Evolutionary conservation across 73 alveolate species (phyloP), one percentile per base, ranked within the genome.

Genomic region (Paramecium tetraurelia): DNA sequence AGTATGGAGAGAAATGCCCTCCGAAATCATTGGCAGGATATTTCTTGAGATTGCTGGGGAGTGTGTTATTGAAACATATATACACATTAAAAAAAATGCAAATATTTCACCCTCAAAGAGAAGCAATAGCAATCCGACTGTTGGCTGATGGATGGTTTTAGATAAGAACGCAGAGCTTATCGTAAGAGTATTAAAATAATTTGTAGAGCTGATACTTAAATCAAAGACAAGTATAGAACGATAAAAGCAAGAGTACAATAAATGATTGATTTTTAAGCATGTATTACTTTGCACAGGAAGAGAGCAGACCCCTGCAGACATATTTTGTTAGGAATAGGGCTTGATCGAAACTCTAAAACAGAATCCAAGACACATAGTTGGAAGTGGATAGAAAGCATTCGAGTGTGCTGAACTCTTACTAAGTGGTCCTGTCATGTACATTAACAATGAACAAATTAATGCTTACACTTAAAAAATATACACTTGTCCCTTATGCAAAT

Each of bases 111-210:
- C 76, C 90, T 1, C 46, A 80, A 21, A 40, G 75, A 80, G 90
- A 80, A 80, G 90, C 57, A 40, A 41, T 80, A 24, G 18, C 57
- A 44, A 41, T 80, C n/a, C 5, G 90, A 20, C 38, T 80, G 16
- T 80, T 44, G n/a, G 43, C 90, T 20, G 90, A 80, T 80, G 90
- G 90, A 12, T 80, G 90, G 90, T 48, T 80, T 44, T 41, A 80
- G 48, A 24, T 80, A 21, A 80, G 90, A 80, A 41, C 75, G 21
- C 20, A 40, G n/a, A 80, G 33, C 38, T 80, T 46, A 43, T 53
- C 69, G 69, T 53, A 53, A 16, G 33, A 53, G 5, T 53, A 16
- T 53, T 53, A 22, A 53, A 10, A 53, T 53, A 53, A 53, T 53
- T 53, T 18, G 8, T 53, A 53, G 69, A 53, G 69, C 69, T 18